A percentile compares a stretch with the other conserved stretches of the same genome.
Conservation (phyloP, 768 basidiomycete species). For the Fomitopsis serialis region DNA sequence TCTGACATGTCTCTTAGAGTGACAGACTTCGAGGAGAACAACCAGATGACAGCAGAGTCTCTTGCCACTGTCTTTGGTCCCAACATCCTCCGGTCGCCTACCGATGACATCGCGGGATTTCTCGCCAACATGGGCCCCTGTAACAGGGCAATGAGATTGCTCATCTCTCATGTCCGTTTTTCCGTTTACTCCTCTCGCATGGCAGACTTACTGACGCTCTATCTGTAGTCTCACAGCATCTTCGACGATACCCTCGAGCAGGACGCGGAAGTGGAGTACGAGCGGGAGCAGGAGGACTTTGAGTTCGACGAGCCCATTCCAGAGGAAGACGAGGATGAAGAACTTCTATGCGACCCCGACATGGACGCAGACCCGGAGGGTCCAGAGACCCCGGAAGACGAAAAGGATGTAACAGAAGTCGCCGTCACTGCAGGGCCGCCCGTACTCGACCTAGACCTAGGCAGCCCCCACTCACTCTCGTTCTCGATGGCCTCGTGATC, state of each 20-base stretch:
- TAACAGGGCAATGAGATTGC: slow-evolving; percentile 68
- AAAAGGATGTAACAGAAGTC: slow-evolving; percentile 5
- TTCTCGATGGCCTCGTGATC: slow-evolving; percentile 12
- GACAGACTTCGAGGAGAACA: slow-evolving; percentile 83
- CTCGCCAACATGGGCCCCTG: slow-evolving; percentile 76
- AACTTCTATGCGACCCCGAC: slow-evolving; percentile 10
- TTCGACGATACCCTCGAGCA: slow-evolving; percentile 48
- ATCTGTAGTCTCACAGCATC: slow-evolving; percentile 41
- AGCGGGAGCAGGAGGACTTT: slow-evolving; percentile 61
- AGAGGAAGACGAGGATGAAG: slow-evolving; percentile 52
- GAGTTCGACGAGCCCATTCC: slow-evolving; percentile 62
- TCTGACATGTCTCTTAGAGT: slow-evolving; percentile 40
- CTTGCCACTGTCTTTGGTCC: slow-evolving; percentile 85
- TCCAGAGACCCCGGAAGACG: background rate
- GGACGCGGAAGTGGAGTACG: slow-evolving; percentile 44
- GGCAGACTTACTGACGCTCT: background rate
- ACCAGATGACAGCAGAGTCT: slow-evolving; percentile 86
- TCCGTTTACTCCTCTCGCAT: background rate
- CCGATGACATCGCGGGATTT: slow-evolving; percentile 74
- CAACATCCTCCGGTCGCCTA: slow-evolving; percentile 70
- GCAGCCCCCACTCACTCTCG: slow-evolving; percentile 14
- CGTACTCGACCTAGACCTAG: slow-evolving; percentile 15
- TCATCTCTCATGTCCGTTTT: slow-evolving; percentile 66
- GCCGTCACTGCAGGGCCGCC: slow-evolving; percentile 13
- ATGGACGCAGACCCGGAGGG: background rate